Percentiles rank a stretch among this genome's conserved stretches.
phyloP scores from a whole-genome alignment of 148 eudicot species.

The Dysphania ambrosioides region DNA sequence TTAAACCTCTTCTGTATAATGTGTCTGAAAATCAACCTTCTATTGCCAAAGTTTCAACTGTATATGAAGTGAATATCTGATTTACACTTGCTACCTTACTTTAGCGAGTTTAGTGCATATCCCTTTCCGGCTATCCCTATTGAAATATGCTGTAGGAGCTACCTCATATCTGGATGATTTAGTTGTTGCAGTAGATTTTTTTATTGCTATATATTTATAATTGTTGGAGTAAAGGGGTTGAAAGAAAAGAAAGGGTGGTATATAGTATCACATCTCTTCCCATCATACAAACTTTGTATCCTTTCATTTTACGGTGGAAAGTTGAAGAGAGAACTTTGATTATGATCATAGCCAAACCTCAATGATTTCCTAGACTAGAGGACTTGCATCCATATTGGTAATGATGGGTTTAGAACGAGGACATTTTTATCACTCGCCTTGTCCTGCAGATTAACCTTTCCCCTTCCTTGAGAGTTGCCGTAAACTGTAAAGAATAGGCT shows the following conservation, averaged over 20 bases:
- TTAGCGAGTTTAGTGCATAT: neutral
- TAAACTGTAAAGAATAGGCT: neutral
- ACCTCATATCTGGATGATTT: neutral
- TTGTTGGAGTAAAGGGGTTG: too few species aligned
- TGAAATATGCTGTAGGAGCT: neutral
- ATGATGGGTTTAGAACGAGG: neutral
- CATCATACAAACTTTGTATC: neutral
- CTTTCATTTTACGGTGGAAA: neutral
- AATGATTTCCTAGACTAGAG: neutral
- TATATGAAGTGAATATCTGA: constrained; percentile 7
- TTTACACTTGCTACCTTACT: neutral
- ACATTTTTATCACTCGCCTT: neutral
- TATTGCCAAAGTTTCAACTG: neutral
- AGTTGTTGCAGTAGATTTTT: neutral
- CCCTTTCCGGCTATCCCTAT: too few species aligned
- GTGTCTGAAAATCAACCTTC: neutral
- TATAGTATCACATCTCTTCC: too few species aligned
- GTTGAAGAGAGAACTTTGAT: neutral
- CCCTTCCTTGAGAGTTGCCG: neutral
- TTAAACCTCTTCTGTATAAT: constrained; percentile 12
- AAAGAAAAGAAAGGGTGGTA: too few species aligned
- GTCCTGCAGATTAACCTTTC: neutral
- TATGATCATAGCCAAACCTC: neutral
- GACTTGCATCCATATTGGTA: neutral
- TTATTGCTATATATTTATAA: neutral